These are phyloP conservation scores for Vigna reflexopilosa DNA, from an alignment of 306 rosid species.

Conservation along the genomic window DNA sequence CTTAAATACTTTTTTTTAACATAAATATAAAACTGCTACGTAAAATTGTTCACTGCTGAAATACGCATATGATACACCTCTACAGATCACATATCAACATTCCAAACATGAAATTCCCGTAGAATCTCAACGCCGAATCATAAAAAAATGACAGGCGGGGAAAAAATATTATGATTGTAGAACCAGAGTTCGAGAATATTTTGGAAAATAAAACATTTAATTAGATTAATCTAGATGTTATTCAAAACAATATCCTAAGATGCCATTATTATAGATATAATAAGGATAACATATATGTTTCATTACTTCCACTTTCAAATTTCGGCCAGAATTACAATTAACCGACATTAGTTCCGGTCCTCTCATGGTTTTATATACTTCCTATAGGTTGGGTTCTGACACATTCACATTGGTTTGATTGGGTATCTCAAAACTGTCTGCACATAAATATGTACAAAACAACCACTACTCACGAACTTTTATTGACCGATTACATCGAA, in stretches of 20 bases:
- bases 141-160: background rate
- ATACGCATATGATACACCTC: constrained; percentile 19
- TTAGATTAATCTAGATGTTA: constrained; percentile 4
- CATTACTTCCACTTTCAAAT: constrained; percentile 33
- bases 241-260: background rate
- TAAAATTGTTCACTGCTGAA: constrained; percentile 13
- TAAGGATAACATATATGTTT: background rate
- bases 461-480: constrained; percentile 13
- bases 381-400: constrained; percentile 10
- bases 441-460: background rate
- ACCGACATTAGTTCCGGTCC: constrained; percentile 27
- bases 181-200: background rate
- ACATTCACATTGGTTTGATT: constrained; percentile 19
- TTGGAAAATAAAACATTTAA: constrained; percentile 4
- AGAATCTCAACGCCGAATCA: constrained; percentile 11
- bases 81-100: constrained; percentile 24
- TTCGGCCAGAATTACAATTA: constrained; percentile 13
- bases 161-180: constrained; percentile 1
- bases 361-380: constrained; percentile 27
- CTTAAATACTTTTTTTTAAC: background rate
- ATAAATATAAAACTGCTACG: background rate
- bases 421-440: constrained; percentile 26
- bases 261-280: constrained; percentile 1
- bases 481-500: background rate
- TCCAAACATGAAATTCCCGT: constrained; percentile 11